Base-by-base conservation (phyloP, 139 green algal genomes). In the Chlamydomonas incerta region DNA sequence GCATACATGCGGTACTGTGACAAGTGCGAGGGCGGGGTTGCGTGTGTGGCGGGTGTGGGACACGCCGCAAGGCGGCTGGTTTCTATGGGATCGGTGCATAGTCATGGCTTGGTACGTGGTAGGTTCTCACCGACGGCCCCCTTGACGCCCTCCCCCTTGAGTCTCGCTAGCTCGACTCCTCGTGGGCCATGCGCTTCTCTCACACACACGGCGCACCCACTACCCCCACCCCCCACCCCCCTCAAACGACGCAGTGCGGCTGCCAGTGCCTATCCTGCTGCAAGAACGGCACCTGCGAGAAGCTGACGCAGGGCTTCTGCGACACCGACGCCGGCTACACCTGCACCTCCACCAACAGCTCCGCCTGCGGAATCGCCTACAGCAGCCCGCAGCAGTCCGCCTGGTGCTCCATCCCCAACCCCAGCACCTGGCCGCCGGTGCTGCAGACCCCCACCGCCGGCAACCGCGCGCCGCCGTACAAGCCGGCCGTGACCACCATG, bases 241-340 rank as follows among this genome's bases (percentile, higher is more conserved):
- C 26, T 10, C 62, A 14, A 68, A 21, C 26, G 14, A 31, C 26
- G 80, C 91, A 93, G 89, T 96, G 93, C 85, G 93, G 93, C 60
- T 96, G 93, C 87, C 46, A 87, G 67, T 96, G 93, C 90, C 73
- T 88, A 6, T 37, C 52, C 17, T 96, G 93, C 90, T 96, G 92
- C 86, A 60, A 58, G 67, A n/a, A 85, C 15, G 81, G 81, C 2
- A 37, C 24, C 31, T 46, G 46, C 72, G 63, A 37, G 31, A 24
- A 31, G 50, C 11, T 15, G 5, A 9, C 41, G 26, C 55, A 60
- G 31, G 34, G 24, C 47, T 55, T 33, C n/a, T 73, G 63, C 52
- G 47, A 50, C 31, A 26, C 46, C 41, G 73, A 77, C 52, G 2
- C 66, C 28, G 67, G n/a, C 10, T 86, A 90, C 20, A 73, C 88